Conservation (phyloP, 2,329 filamentous ascomycete species). For the Hymenoscyphus fructigenus region DNA sequence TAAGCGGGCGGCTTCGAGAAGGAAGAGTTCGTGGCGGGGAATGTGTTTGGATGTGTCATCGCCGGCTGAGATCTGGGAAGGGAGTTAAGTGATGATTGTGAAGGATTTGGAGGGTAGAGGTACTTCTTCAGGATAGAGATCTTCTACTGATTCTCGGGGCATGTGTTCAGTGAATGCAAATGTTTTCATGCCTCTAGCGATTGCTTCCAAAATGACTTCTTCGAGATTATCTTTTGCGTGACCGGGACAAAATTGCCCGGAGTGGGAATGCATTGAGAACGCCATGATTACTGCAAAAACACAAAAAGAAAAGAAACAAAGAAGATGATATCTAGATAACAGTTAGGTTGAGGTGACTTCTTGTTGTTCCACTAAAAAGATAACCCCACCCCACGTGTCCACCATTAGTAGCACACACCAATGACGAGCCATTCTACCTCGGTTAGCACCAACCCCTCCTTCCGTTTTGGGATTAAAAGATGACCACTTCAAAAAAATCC, state of each 20-base stretch:
- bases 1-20: constrained; percentile 72
- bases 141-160: constrained; percentile 69
- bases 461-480: not conserved
- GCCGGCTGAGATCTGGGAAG: constrained; percentile 46
- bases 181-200: constrained; percentile 73
- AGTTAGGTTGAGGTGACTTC: too few relatives aligned
- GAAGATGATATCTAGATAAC: not conserved
- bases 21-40: constrained; percentile 67
- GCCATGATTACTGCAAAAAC: constrained; percentile 61
- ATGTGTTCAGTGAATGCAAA: constrained; percentile 96
- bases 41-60: constrained; percentile 47
- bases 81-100: constrained; percentile 22
- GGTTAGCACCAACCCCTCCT: not conserved
- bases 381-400: not conserved
- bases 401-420: not conserved
- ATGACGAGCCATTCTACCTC: not conserved
- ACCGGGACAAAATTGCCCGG: constrained; percentile 90
- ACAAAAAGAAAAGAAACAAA: not conserved
- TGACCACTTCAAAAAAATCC: not conserved
- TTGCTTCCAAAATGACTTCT: constrained; percentile 76
- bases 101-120: constrained; percentile 9
- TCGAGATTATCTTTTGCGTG: constrained; percentile 87
- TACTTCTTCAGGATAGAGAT: constrained; percentile 93
- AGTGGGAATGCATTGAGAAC: constrained; percentile 97
- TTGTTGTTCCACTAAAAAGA: not conserved